Conservation (phyloP, 371 early-diverging fungal species). For the Sporodiniella umbellata region DNA sequence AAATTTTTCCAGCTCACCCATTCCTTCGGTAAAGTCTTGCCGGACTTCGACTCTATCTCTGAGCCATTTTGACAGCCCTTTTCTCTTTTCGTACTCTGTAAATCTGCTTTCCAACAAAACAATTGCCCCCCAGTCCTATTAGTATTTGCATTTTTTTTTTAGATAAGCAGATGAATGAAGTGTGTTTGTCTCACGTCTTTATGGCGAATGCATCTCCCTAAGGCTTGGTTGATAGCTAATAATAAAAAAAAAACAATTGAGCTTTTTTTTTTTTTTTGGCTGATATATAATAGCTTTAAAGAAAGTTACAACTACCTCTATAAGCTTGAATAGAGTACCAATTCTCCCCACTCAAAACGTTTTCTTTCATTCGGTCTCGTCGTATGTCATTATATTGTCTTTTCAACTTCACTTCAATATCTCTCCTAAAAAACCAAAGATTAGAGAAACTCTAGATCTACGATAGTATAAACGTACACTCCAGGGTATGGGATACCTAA, state of each 20-base stretch:
- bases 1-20: too few relatives aligned
- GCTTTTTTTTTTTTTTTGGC: too few relatives aligned
- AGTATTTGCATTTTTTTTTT: background rate
- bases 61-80: too few relatives aligned
- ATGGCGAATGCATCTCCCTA: conserved; percentile 93
- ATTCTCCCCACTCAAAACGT: conserved; percentile 19
- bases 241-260: too few relatives aligned
- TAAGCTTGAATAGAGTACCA: conserved; percentile 85
- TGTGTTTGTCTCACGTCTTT: conserved; percentile 47
- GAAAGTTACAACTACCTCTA: conserved; percentile 31
- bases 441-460: too few relatives aligned
- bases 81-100: too few relatives aligned
- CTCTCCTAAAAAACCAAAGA: conserved; percentile 10
- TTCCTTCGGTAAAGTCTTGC: too few relatives aligned
- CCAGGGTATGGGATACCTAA: conserved; percentile 90
- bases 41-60: too few relatives aligned
- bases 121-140: conserved; percentile 52
- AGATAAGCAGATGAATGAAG: conserved; percentile 2
- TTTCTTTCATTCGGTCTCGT: background rate
- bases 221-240: conserved; percentile 95
- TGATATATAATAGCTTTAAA: background rate
- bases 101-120: too few relatives aligned
- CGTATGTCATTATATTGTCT: conserved; percentile 35
- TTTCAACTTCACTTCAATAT: conserved; percentile 38
- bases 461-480: too few relatives aligned